These are phyloP conservation scores for Lonicera japonica DNA, from an alignment of 129 eudicot genomes.

Conservation along the genomic window DNA sequence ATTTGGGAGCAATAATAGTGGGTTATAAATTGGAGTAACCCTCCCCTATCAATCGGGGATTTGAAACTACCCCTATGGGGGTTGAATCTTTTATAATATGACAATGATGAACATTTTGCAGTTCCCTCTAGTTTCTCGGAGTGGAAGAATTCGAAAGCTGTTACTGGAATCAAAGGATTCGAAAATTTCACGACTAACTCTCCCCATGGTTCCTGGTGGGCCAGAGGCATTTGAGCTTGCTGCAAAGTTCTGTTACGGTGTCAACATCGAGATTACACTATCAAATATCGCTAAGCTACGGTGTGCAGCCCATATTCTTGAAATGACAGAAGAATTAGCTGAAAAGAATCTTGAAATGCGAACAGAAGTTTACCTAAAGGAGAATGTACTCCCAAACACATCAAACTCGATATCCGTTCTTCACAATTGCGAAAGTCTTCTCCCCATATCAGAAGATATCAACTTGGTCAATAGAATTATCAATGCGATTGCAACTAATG, in stretches of 20 bases:
- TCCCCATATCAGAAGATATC: slow-evolving; percentile 77
- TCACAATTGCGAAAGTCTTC: slow-evolving; percentile 64
- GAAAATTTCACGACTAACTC: slow-evolving; percentile 47
- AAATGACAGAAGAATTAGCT: slow-evolving; percentile 80
- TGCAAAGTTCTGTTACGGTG: slow-evolving; percentile 89
- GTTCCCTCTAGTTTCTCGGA: slow-evolving; percentile 91
- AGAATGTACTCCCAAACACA: slow-evolving; percentile 56
- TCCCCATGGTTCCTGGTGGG: slow-evolving; percentile 78
- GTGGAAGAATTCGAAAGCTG: slow-evolving; percentile 77
- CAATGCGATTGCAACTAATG: slow-evolving; percentile 71
- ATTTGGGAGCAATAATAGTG: too few relatives aligned
- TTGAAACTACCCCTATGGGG: too few relatives aligned
- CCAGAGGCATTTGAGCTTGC: slow-evolving; percentile 81
- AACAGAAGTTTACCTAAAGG: slow-evolving; percentile 56
- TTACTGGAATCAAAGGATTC: slow-evolving; percentile 71
- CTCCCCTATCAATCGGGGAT: too few relatives aligned
- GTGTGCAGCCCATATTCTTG: slow-evolving; percentile 67
- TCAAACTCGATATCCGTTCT: slow-evolving; percentile 67
- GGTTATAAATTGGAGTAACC: too few relatives aligned
- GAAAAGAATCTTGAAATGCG: slow-evolving; percentile 69
- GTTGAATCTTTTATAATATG: too few relatives aligned
- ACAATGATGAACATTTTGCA: slow-evolving; percentile 19
- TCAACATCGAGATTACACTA: slow-evolving; percentile 60
- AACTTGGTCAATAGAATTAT: slow-evolving; percentile 52
- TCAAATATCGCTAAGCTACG: slow-evolving; percentile 81